phyloP scores from a whole-genome alignment of 2,329 filamentous ascomycete species.

The Chaetomiaceae sp. region DNA sequence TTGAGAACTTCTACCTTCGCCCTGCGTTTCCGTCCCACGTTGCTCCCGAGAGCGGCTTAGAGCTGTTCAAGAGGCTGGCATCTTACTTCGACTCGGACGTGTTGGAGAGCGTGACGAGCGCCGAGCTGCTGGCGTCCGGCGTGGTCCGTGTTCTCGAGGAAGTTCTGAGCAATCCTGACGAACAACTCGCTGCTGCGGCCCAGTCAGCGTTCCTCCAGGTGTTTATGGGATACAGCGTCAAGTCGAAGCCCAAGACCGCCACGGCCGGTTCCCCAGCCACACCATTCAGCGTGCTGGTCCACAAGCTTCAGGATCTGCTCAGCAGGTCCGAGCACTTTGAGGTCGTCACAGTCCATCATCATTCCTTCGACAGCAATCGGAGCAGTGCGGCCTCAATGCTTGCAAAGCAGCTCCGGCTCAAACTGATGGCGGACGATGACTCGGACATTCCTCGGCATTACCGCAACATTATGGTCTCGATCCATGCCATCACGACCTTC shows the following conservation, averaged over 20 bases:
- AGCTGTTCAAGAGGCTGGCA: conserved; percentile 71
- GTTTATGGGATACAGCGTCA: conserved; percentile 77
- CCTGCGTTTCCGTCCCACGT: conserved; percentile 43
- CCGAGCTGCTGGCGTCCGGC: conserved; percentile 85
- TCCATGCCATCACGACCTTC: conserved; percentile 97
- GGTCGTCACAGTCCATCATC: conserved; percentile 91
- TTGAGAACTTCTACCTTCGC: conserved; percentile 65
- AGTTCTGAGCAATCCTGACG: conserved; percentile 70
- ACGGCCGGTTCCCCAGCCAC: conserved; percentile 68
- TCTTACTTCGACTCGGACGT: conserved; percentile 85
- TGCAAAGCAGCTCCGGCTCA: conserved; percentile 88
- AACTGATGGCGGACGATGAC: conserved; percentile 82
- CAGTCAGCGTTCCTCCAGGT: conserved; percentile 82
- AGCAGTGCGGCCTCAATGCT: conserved; percentile 94
- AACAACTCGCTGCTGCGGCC: conserved; percentile 58
- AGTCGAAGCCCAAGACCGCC: conserved; percentile 59
- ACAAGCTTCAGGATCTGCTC: conserved; percentile 91
- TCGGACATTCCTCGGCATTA: conserved; percentile 85
- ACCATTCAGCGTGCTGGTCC: conserved; percentile 83
- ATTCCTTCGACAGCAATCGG: conserved; percentile 82
- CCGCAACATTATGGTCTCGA: conserved; percentile 94
- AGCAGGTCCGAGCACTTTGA: conserved; percentile 98
- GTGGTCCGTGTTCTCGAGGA: conserved; percentile 80
- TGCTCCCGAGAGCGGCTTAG: conserved; percentile 49
- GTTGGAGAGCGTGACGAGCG: conserved; percentile 89